Conservation (phyloP, 2,329 filamentous ascomycete species). For the Aurifilum marmelostoma region DNA sequence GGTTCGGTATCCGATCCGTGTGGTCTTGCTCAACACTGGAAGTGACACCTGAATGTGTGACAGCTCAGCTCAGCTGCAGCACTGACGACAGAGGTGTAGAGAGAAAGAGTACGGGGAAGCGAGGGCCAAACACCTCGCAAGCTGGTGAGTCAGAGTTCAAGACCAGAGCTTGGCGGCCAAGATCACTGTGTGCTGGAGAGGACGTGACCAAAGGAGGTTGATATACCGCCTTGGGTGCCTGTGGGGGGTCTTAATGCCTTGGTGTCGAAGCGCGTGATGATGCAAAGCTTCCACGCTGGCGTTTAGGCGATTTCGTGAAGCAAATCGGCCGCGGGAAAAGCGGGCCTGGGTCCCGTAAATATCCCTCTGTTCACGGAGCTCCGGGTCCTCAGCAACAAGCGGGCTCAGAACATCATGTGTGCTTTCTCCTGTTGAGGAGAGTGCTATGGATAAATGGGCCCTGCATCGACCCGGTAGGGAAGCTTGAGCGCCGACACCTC, state of each 20-base stretch:
- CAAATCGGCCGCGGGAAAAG: conserved; percentile 19
- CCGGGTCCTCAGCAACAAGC: conserved; percentile 10
- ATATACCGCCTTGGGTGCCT: background rate
- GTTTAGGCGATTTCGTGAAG: conserved; percentile 16
- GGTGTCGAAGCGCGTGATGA: background rate
- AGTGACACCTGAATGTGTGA: conserved; percentile 20
- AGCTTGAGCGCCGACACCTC: conserved; percentile 2
- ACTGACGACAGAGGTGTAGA: background rate
- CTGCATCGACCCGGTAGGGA: background rate
- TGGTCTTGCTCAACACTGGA: conserved; percentile 4
- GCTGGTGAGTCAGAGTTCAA: background rate
- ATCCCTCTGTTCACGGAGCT: conserved; percentile 13
- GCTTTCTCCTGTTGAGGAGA: background rate
- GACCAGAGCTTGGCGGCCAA: conserved; percentile 6
- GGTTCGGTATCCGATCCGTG: conserved; percentile 21
- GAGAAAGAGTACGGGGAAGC: no score
- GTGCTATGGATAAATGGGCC: conserved; percentile 1
- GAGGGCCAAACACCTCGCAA: no score
- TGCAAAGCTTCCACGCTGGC: conserved; percentile 15
- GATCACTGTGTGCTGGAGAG: background rate
- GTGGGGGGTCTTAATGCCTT: background rate
- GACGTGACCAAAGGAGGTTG: background rate
- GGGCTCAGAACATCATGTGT: conserved; percentile 1
- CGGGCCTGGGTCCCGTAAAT: conserved; percentile 24
- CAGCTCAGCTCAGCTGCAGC: background rate